phyloP scores from a whole-genome alignment of 1,284 basidiomycete species.

The Inonotus hispidus region DNA sequence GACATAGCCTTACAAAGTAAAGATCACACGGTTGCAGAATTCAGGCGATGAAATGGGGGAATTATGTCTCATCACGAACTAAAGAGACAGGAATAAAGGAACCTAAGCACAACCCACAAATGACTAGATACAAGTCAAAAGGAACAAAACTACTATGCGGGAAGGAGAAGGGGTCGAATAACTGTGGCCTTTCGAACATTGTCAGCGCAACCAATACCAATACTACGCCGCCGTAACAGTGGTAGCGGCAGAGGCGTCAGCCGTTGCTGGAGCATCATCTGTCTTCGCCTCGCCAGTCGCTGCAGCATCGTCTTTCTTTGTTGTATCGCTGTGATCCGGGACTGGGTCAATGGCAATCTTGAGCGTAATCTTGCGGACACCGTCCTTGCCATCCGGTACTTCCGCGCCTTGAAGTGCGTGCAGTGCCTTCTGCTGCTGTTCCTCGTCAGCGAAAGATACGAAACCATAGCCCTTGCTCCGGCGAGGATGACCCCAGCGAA shows the following conservation, averaged over 20 bases:
- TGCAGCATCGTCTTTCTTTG: constrained; percentile 22
- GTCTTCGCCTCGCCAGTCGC: constrained; percentile 8
- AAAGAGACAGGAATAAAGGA: constrained; percentile 7
- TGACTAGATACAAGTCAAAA: constrained; percentile 4
- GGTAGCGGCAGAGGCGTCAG: background rate
- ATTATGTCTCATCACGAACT: constrained; percentile 1
- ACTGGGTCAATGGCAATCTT: constrained; percentile 78
- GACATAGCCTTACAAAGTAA: background rate
- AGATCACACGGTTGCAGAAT: background rate
- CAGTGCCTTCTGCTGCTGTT: constrained; percentile 83
- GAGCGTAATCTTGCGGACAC: constrained; percentile 65
- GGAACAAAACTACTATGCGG: constrained; percentile 2
- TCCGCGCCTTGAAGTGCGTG: constrained; percentile 77
- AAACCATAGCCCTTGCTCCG: constrained; percentile 94
- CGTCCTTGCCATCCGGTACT: constrained; percentile 47
- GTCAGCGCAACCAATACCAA: background rate
- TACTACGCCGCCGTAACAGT: too few relatives aligned
- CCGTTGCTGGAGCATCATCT: background rate
- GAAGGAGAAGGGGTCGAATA: background rate
- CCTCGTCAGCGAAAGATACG: constrained; percentile 82
- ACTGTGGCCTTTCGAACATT: background rate
- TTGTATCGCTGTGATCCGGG: constrained; percentile 30
- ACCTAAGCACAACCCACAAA: constrained; percentile 5
- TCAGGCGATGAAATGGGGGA: background rate
- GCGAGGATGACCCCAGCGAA: constrained; percentile 73